These are phyloP conservation scores for Phylloporus arenicola DNA, from an alignment of 768 basidiomycete genomes.

Conservation along the genomic window DNA sequence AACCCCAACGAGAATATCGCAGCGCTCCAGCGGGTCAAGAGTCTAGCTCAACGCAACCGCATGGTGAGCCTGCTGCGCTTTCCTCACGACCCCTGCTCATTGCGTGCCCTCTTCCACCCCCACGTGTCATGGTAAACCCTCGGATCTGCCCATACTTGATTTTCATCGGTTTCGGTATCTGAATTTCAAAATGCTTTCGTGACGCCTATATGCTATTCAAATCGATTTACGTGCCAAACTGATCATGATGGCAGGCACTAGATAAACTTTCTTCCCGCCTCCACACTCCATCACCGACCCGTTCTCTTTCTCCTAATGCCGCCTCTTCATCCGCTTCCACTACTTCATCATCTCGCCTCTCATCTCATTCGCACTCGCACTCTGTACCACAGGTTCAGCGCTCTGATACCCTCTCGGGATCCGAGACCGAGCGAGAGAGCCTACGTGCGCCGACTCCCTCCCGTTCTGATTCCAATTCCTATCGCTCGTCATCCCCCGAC, in stretches of 20 bases:
- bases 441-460: slow-evolving; percentile 30
- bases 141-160: background rate
- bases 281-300: slow-evolving; percentile 51
- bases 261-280: slow-evolving; percentile 64
- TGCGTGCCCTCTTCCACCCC: slow-evolving; percentile 25
- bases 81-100: slow-evolving; percentile 17
- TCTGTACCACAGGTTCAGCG: slow-evolving; percentile 25
- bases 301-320: slow-evolving; percentile 33
- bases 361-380: slow-evolving; percentile 30
- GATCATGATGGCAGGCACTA: slow-evolving; percentile 42
- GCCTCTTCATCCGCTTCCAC: slow-evolving; percentile 33
- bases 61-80: slow-evolving; percentile 45
- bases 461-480: slow-evolving; percentile 27
- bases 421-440: slow-evolving; percentile 77
- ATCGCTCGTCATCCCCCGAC: slow-evolving; percentile 37
- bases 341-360: slow-evolving; percentile 32
- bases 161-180: slow-evolving; percentile 2
- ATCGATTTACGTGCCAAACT: background rate
- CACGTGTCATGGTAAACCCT: slow-evolving; percentile 27
- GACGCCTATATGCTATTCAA: slow-evolving; percentile 19
- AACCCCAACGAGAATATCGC: slow-evolving; percentile 48
- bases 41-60: slow-evolving; percentile 65
- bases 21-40: slow-evolving; percentile 65
- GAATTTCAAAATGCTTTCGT: slow-evolving; percentile 3
- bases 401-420: slow-evolving; percentile 54